Percentiles rank a stretch among this genome's conserved stretches.
Evolutionary conservation across 768 basidiomycete genomes (phyloP).

Genomic region (Phanerochaete carnosa): DNA sequence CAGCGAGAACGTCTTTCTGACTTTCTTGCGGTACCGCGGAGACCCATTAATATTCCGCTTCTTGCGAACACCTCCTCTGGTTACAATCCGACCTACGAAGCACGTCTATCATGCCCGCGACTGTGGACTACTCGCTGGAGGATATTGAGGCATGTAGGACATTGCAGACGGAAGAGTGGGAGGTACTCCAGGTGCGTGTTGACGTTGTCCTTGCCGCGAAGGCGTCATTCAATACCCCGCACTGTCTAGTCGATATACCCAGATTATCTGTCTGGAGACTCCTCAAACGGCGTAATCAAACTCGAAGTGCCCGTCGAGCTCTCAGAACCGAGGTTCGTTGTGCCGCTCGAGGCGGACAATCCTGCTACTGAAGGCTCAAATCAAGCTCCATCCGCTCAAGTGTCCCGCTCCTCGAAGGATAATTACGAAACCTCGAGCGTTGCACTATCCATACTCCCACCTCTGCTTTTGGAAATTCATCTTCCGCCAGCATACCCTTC

Average conservation of each 20-base stretch:
- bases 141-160: slow-evolving; percentile 13
- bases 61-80: neutral
- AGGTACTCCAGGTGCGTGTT: slow-evolving; percentile 53
- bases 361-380: neutral
- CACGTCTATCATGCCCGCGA: neutral
- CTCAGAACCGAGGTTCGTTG: slow-evolving; percentile 36
- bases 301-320: slow-evolving; percentile 70
- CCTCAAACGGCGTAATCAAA: slow-evolving; percentile 38
- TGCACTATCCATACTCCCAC: slow-evolving; percentile 54
- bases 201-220: neutral
- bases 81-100: too few species aligned
- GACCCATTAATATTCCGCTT: neutral
- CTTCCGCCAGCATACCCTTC: slow-evolving; percentile 58
- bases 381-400: neutral
- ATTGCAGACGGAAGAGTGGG: slow-evolving; percentile 55
- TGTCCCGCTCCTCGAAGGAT: neutral
- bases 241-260: slow-evolving; percentile 69
- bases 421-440: slow-evolving; percentile 19
- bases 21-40: neutral
- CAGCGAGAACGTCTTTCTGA: neutral
- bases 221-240: neutral
- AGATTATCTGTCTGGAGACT: slow-evolving; percentile 51
- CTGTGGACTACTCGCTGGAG: neutral
- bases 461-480: slow-evolving; percentile 53
- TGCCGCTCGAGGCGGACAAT: slow-evolving; percentile 29